Evolutionary conservation across 345 rosid species (phyloP).

Genomic region (Corchorus olitorius): DNA sequence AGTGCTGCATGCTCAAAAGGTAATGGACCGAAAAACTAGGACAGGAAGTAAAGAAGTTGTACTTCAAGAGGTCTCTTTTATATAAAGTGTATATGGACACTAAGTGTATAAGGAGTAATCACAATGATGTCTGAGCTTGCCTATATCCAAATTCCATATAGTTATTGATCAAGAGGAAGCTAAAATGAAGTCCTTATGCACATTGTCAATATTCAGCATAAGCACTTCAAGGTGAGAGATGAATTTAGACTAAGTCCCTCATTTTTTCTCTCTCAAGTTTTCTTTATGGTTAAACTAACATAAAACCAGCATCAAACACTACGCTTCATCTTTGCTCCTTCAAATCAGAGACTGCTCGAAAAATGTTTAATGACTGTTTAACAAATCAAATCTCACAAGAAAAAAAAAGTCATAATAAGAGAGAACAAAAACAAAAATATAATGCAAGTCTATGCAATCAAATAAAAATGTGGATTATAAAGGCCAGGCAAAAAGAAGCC

Average conservation of each 20-base stretch:
- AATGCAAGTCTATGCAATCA: background rate
- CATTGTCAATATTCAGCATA: background rate
- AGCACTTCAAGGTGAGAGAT: background rate
- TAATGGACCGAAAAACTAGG: background rate
- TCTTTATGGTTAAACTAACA: constrained; percentile 1
- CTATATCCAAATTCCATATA: background rate
- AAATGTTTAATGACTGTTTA: background rate
- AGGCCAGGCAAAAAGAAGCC: constrained; percentile 27
- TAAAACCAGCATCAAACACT: background rate
- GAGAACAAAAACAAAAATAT: background rate
- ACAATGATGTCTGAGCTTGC: background rate
- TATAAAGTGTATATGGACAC: background rate
- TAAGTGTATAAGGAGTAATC: background rate
- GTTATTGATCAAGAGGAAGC: background rate
- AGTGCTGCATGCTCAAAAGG: background rate
- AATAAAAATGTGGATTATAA: background rate
- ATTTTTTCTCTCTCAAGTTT: too few relatives aligned
- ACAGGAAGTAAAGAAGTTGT: background rate
- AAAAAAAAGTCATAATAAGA: background rate
- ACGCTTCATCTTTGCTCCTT: background rate
- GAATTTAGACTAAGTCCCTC: background rate
- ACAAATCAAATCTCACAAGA: constrained; percentile 3
- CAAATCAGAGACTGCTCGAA: background rate
- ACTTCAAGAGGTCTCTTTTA: background rate
- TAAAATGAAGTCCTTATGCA: background rate